Evolutionary conservation across 306 rosid genomes (phyloP), one percentile per base, ranked within the genome.

Genomic region (Prunus fruticosa): DNA sequence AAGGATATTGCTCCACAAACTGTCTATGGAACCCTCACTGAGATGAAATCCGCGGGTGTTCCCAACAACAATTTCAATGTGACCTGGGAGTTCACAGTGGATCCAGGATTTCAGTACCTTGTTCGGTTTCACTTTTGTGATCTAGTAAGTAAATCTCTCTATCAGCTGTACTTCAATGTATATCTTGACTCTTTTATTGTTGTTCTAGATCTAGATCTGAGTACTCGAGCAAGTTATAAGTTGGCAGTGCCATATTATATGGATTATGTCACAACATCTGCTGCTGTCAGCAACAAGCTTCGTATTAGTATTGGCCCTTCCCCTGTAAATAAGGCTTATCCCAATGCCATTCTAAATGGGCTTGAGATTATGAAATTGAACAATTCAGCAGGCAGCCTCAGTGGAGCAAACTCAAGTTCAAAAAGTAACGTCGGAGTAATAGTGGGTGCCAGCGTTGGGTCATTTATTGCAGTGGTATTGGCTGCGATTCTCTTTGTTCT

Each of bases 301-400:
- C 80, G 25, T 52, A 87, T 94, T 13, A 90, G 96, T 74, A 78
- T 94, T 71, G 97, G 98, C 71, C 95, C 96, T 32, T 77, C 95
- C 50, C 0, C 81, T 38, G 0, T 83, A 49, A 49, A 73, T 13
- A 72, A 56, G 23, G 65, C 2, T 58, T 83, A 80, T 71, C 97
- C 97, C 34, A 88, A 89, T 76, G 98, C 93, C 63, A 92, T 94
- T 76, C 79, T 94, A 63, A 94, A 94, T 88, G 98, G 98, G 50
- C 85, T 94, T 67, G 98, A 94, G 89, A 86, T 94, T 67, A 85
- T 94, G 96, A 94, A 94, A 87, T 84, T 94, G 87, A 92, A 83
- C 87, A 89, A 90, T 67, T 82, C 98, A 61, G 71, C n/a, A 73
- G 89, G 93, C 62, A 87, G 94, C 79, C 95, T 92, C 61, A 76